These are phyloP conservation scores for Penicillium psychrosexuale DNA, from an alignment of 2,329 filamentous ascomycete genomes.

Conservation along the genomic window DNA sequence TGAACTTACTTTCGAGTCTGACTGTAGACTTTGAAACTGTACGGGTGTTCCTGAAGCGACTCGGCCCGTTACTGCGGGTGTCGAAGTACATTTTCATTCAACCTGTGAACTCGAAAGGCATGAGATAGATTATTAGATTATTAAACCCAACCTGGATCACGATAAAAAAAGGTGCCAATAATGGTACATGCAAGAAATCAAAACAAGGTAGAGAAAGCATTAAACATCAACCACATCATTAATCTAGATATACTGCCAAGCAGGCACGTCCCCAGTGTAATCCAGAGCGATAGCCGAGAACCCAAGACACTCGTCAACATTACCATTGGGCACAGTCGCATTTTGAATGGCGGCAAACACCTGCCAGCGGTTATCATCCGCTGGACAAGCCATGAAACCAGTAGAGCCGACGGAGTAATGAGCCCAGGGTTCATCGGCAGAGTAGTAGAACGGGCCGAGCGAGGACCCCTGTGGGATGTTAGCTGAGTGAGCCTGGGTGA, in stretches of 20 bases:
- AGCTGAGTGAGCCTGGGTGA: slow-evolving; percentile 56
- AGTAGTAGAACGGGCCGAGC: slow-evolving; percentile 49
- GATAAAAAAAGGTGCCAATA: background rate
- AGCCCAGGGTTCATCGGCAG: slow-evolving; percentile 24
- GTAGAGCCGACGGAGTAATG: slow-evolving; percentile 35
- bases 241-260: slow-evolving; percentile 44
- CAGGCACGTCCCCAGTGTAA: slow-evolving; percentile 27
- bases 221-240: background rate
- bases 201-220: background rate
- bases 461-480: slow-evolving; percentile 52
- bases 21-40: background rate
- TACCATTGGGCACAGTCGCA: slow-evolving; percentile 40
- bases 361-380: slow-evolving; percentile 34
- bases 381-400: slow-evolving; percentile 47
- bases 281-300: slow-evolving; percentile 39
- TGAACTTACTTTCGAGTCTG: background rate
- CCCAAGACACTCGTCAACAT: slow-evolving; percentile 38
- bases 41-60: background rate
- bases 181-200: background rate
- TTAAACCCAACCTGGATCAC: background rate
- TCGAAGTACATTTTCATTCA: background rate
- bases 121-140: background rate
- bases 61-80: background rate
- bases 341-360: slow-evolving; percentile 43
- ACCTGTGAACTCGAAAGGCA: background rate